phyloP scores from a whole-genome alignment of 768 basidiomycete species.

The Hysterangium stoloniferum region DNA sequence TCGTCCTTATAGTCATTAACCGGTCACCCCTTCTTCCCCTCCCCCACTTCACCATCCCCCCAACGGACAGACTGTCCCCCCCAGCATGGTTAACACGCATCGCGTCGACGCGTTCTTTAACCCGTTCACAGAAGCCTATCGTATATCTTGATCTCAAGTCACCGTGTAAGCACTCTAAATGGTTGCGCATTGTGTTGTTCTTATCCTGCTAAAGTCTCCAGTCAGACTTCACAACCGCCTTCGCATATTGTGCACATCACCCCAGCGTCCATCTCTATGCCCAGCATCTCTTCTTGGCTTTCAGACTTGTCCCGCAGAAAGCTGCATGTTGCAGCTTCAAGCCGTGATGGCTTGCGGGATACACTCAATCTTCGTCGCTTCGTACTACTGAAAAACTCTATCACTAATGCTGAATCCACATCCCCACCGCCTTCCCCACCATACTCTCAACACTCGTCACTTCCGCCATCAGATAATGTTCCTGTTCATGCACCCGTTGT shows the following conservation, averaged over 20 bases:
- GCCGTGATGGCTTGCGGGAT: slow-evolving; percentile 43
- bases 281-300: slow-evolving; percentile 37
- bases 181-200: too few relatives aligned
- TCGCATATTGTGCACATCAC: slow-evolving; percentile 13
- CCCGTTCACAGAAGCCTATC: slow-evolving; percentile 39
- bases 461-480: slow-evolving; percentile 25
- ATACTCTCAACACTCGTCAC: slow-evolving; percentile 22
- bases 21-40: slow-evolving; percentile 15
- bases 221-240: slow-evolving; percentile 16
- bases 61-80: slow-evolving; percentile 21
- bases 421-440: slow-evolving; percentile 35
- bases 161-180: too few relatives aligned
- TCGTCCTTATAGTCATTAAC: slow-evolving; percentile 21
- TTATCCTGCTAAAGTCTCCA: slow-evolving; percentile 13
- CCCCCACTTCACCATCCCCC: slow-evolving; percentile 14
- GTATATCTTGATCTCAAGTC: slow-evolving; percentile 7
- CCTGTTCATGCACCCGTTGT: slow-evolving; percentile 56
- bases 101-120: slow-evolving; percentile 74
- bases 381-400: slow-evolving; percentile 84
- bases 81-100: slow-evolving; percentile 82
- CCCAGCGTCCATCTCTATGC: slow-evolving; percentile 35
- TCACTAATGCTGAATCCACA: slow-evolving; percentile 31
- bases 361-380: slow-evolving; percentile 74
- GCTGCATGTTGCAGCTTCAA: slow-evolving; percentile 51
- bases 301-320: slow-evolving; percentile 57